A percentile compares a stretch with the other conserved stretches of the same genome.
These are phyloP conservation scores for Salix suchowensis DNA, from an alignment of 345 rosid genomes.

Conservation along the genomic window DNA sequence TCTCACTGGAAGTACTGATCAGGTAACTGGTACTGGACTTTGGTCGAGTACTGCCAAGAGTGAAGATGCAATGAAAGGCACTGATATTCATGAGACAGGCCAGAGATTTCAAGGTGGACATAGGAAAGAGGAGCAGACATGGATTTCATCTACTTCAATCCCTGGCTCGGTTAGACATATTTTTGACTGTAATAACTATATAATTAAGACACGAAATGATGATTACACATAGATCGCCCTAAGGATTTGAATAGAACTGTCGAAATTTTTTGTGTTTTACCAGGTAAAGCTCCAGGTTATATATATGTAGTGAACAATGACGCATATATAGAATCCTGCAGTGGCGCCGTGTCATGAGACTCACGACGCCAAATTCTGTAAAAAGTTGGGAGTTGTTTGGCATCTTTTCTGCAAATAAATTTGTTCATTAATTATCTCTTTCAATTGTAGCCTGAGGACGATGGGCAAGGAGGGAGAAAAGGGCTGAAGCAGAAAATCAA, in stretches of 20 bases:
- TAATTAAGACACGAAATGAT: neutral
- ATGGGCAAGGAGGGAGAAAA: conserved; percentile 70
- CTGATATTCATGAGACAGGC: neutral
- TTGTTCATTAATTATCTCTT: neutral
- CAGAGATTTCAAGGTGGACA: neutral
- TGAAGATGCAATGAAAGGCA: conserved; percentile 24
- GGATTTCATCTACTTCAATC: conserved; percentile 30
- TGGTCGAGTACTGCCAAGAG: neutral
- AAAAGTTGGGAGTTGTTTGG: neutral
- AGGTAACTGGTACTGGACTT: neutral
- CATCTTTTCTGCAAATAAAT: neutral
- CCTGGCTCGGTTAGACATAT: conserved; percentile 44
- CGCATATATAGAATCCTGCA: no score
- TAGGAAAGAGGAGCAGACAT: neutral
- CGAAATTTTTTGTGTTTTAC: neutral
- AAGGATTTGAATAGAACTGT: no score
- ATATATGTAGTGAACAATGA: no score
- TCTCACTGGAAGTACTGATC: neutral
- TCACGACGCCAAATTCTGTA: neutral
- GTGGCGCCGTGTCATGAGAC: no score
- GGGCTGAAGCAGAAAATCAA: conserved; percentile 64
- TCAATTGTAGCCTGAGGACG: conserved; percentile 49
- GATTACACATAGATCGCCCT: neutral
- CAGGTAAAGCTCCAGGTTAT: no score
- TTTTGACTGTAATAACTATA: no score